Evolutionary conservation across 1,139 yeast genomes (phyloP).

Genomic region (Kodamaea suecica): DNA sequence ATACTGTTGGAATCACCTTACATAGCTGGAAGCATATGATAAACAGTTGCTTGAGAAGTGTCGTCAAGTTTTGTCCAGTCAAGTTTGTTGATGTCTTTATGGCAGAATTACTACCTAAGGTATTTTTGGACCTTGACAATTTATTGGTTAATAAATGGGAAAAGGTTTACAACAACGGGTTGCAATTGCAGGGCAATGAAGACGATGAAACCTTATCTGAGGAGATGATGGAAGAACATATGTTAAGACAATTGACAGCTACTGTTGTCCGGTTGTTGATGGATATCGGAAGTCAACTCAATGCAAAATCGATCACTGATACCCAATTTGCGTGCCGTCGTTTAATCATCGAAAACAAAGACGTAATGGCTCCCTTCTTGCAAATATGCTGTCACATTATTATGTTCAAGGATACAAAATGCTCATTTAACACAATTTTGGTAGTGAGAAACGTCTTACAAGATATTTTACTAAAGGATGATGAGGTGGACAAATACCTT

Average conservation of each 20-base stretch:
- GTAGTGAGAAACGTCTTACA: constrained; percentile 67
- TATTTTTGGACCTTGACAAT: constrained; percentile 68
- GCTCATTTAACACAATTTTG: constrained; percentile 85
- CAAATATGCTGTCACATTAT: constrained; percentile 74
- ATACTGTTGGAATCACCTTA: constrained; percentile 78
- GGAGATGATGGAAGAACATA: constrained; percentile 97
- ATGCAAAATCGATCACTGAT: constrained; percentile 45
- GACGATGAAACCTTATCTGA: constrained; percentile 87
- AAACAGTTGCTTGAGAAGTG: constrained; percentile 81
- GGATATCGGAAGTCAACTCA: constrained; percentile 79
- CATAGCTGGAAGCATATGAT: constrained; percentile 98
- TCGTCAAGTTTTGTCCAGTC: constrained; percentile 84
- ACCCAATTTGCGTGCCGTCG: constrained; percentile 65
- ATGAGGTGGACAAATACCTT: constrained; percentile 75
- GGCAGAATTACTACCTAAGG: constrained; percentile 72
- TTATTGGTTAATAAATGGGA: constrained; percentile 75
- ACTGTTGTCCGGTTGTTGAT: constrained; percentile 86
- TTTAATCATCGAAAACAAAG: constrained; percentile 61
- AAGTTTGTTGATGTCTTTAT: constrained; percentile 65
- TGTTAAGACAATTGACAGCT: constrained; percentile 88
- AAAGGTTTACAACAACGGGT: constrained; percentile 64
- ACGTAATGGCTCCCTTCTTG: constrained; percentile 75
- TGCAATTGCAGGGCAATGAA: constrained; percentile 64
- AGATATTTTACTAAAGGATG: constrained; percentile 65
- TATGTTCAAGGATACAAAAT: constrained; percentile 81